Base-by-base conservation (phyloP, 441 rosid species). In the Raphanus hybrid region DNA sequence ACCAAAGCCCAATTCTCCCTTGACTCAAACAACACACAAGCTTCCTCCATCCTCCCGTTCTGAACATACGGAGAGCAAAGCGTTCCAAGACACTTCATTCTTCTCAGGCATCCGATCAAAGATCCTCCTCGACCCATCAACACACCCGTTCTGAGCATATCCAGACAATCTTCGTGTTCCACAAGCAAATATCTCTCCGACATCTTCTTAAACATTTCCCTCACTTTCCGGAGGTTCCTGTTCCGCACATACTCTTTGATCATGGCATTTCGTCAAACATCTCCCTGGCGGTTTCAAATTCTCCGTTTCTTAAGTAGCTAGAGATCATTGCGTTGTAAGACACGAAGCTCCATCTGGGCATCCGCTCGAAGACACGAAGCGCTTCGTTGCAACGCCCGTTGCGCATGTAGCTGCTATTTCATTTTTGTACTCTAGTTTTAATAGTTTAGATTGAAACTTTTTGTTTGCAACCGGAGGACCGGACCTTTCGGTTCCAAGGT, bases 81-180 rank as follows among this genome's bases (percentile, higher is more conserved):
- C 87, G 20, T 91, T 91, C 97, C 94, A 89, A 0, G 97, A 88
- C 16, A 91, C 77, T 14, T 67, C 81, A 77, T 89, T 89, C 86
- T 73, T 89, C 69, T 37, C 29, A 11, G 88, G 86, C 89, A 91
- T 91, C 58, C 80, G 80, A 77, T 86, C 86, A 75, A 91, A 89
- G 69, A 91, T 39, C 43, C 77, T 78, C 58, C 89, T 87, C 4
- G 94, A 92, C 67, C 86, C 88, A 14, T 82, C 88, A 58, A 86
- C 83, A 68, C 85, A 77, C 59, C 94, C 94, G 11, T 84, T 88
- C 83, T 88, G 94, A 5, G 92, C 97, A 67, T 88, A 91, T 11
- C 97, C 97, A 0, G 94, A 91, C 73, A 91, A 59, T 18, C 79
- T 89, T 87, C 3, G 97, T 75, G 73, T 89, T 91, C 96, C 94